A percentile compares a stretch with the other conserved stretches of the same genome.
These are phyloP conservation scores for Mollisia scopiformis DNA, from an alignment of 2,329 filamentous ascomycete species.

Conservation along the genomic window DNA sequence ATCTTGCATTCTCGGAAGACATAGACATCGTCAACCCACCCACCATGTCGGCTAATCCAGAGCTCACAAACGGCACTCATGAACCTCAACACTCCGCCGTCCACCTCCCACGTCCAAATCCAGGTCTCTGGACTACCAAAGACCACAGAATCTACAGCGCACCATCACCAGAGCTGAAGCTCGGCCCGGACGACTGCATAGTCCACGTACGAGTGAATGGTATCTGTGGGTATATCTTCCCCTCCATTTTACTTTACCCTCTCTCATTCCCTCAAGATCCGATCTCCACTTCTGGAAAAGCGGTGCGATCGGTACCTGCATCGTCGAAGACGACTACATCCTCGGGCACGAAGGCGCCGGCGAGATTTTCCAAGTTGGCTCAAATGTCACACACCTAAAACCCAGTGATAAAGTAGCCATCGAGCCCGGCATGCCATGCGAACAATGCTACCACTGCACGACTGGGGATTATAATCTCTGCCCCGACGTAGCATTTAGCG, in stretches of 20 bases:
- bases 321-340: slow-evolving; percentile 65
- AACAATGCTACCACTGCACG: slow-evolving; percentile 59
- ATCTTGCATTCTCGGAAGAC: no score
- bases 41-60: no score
- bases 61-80: not conserved
- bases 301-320: slow-evolving; percentile 64
- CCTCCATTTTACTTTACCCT: no score
- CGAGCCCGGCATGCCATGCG: slow-evolving; percentile 68
- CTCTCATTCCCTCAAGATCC: slow-evolving; percentile 39
- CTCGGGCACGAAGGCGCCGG: slow-evolving; percentile 68
- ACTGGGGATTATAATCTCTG: slow-evolving; percentile 67
- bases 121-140: slow-evolving; percentile 60
- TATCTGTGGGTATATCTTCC: slow-evolving; percentile 64
- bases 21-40: no score
- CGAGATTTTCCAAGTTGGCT: slow-evolving; percentile 58
- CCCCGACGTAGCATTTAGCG: slow-evolving; percentile 61
- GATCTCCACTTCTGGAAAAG: slow-evolving; percentile 72
- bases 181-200: slow-evolving; percentile 56
- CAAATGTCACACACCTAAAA: slow-evolving; percentile 54
- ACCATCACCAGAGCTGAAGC: slow-evolving; percentile 57
- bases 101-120: slow-evolving; percentile 42
- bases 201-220: slow-evolving; percentile 66
- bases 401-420: slow-evolving; percentile 66
- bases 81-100: not conserved
- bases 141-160: slow-evolving; percentile 60